Percentiles rank a stretch among this genome's conserved stretches.
Conservation (phyloP, 306 rosid genomes). For the Acacia confusa region DNA sequence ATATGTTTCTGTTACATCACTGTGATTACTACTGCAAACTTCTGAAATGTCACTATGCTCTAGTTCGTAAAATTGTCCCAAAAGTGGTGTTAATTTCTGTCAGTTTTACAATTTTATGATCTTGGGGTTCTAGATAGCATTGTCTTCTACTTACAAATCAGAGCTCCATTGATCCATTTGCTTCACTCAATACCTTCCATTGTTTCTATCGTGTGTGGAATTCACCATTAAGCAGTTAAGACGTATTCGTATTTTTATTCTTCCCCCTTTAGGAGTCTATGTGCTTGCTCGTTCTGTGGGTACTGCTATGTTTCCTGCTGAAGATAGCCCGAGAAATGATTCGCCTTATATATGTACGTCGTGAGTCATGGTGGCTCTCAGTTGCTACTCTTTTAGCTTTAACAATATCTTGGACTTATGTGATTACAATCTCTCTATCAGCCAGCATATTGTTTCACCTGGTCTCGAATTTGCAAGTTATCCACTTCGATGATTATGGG, state of each 20-base stretch:
- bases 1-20: background rate
- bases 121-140: constrained; percentile 1
- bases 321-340: constrained; percentile 64
- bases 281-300: constrained; percentile 62
- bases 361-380: constrained; percentile 59
- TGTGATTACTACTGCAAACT: background rate
- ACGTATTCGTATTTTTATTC: background rate
- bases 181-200: background rate
- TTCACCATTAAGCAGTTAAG: background rate
- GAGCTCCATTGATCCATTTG: background rate
- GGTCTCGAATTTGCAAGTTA: constrained; percentile 83
- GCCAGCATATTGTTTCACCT: constrained; percentile 83
- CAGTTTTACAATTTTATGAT: background rate
- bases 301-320: constrained; percentile 59
- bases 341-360: constrained; percentile 48
- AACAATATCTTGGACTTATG: constrained; percentile 73
- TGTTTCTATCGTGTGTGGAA: background rate
- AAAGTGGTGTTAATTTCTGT: background rate
- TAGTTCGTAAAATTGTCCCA: background rate
- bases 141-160: background rate
- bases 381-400: constrained; percentile 42
- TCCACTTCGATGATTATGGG: constrained; percentile 61
- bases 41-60: background rate
- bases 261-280: constrained; percentile 47
- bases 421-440: constrained; percentile 66